Evolutionary conservation across 768 basidiomycete genomes (phyloP).

Genomic region (Boletales sp.): DNA sequence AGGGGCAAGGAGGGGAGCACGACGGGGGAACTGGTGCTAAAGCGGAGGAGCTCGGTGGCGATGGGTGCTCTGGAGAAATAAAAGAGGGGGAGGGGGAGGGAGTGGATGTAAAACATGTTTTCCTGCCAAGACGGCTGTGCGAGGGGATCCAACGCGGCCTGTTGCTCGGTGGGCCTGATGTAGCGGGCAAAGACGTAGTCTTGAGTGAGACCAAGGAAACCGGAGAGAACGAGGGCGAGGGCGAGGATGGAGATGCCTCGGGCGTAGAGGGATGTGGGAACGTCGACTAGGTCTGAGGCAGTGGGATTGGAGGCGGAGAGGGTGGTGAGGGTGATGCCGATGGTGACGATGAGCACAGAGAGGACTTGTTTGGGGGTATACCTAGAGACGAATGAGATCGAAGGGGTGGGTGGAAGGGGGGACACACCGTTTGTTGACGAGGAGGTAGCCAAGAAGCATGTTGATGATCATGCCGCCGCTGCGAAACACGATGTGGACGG

Average conservation of each 20-base stretch:
- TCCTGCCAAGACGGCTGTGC: slow-evolving; percentile 69
- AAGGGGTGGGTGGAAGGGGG: slow-evolving; percentile 1
- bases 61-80: slow-evolving; percentile 55
- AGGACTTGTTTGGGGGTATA: slow-evolving; percentile 62
- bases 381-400: slow-evolving; percentile 33
- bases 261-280: slow-evolving; percentile 41
- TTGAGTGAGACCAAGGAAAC: slow-evolving; percentile 79
- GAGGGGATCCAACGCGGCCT: slow-evolving; percentile 13
- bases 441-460: slow-evolving; percentile 72
- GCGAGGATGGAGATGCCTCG: slow-evolving; percentile 72
- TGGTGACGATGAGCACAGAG: slow-evolving; percentile 78
- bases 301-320: slow-evolving; percentile 59
- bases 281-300: not conserved
- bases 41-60: slow-evolving; percentile 15
- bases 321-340: slow-evolving; percentile 78
- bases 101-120: slow-evolving; percentile 88
- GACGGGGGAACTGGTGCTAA: slow-evolving; percentile 12
- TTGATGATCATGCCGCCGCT: slow-evolving; percentile 84
- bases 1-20: slow-evolving; percentile 9
- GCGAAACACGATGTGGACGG: slow-evolving; percentile 92
- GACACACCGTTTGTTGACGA: slow-evolving; percentile 60
- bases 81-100: slow-evolving; percentile 78
- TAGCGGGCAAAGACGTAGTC: slow-evolving; percentile 70
- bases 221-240: slow-evolving; percentile 75
- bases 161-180: slow-evolving; percentile 27